Conservation (phyloP, 208 protist species). For the Crithidia sp. region DNA sequence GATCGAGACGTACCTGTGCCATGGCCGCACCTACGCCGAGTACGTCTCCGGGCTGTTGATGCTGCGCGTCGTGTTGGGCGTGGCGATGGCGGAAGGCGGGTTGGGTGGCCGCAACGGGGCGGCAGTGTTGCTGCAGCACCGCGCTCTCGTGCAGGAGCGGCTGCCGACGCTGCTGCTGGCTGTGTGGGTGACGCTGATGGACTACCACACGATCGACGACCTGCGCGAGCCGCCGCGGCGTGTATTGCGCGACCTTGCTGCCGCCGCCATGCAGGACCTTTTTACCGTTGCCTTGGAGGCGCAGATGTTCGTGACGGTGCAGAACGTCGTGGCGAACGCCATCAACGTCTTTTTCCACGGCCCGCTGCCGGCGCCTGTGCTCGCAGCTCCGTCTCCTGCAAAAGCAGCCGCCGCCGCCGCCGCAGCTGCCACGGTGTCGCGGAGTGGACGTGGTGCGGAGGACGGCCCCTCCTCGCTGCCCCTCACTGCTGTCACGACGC, state of each 20-base stretch:
- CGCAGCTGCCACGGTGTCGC: not conserved
- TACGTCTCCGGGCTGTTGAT: constrained; percentile 64
- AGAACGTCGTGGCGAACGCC: constrained; percentile 64
- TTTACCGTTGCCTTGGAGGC: constrained; percentile 59
- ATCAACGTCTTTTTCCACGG: constrained; percentile 48
- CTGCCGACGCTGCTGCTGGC: constrained; percentile 56
- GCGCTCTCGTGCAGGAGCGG: constrained; percentile 43
- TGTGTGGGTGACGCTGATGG: constrained; percentile 56
- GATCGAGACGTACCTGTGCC: constrained; percentile 49
- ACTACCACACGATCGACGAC: constrained; percentile 36
- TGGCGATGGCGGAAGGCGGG: constrained; percentile 37
- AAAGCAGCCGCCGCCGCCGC: not conserved
- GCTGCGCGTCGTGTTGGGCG: constrained; percentile 57
- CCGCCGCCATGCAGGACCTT: constrained; percentile 55
- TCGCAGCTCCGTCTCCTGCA: not conserved
- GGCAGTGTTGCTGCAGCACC: constrained; percentile 41
- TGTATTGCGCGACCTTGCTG: constrained; percentile 61
- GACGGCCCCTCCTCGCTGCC: too few relatives aligned
- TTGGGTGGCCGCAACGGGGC: constrained; percentile 8
- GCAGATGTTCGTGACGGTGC: constrained; percentile 40
- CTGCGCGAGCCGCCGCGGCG: constrained; percentile 26
- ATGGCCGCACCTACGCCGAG: constrained; percentile 50
- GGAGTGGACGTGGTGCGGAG: too few relatives aligned
- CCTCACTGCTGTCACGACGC: too few relatives aligned
- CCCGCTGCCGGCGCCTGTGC: not conserved